These are phyloP conservation scores for Chaetomium globosum DNA, from an alignment of 2,329 filamentous ascomycete species.

Conservation along the genomic window DNA sequence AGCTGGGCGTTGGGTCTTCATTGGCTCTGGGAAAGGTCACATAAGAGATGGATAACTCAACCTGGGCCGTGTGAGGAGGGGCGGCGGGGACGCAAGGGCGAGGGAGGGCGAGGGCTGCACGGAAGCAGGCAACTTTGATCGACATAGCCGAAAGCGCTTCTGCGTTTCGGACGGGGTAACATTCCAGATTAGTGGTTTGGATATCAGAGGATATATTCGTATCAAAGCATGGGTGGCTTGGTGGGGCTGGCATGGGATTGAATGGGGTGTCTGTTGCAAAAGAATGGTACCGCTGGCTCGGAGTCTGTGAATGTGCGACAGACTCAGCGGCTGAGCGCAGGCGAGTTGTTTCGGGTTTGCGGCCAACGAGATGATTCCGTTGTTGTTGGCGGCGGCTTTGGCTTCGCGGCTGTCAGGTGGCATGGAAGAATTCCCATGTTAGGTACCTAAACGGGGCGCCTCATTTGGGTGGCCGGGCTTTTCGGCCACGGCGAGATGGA, in stretches of 20 bases:
- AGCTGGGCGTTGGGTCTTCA: not conserved
- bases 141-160: not conserved
- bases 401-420: not conserved
- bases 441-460: not conserved
- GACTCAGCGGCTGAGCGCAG: conserved; percentile 2
- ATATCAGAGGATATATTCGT: not conserved
- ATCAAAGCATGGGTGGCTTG: not conserved
- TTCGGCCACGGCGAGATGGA: not conserved
- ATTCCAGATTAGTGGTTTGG: not conserved
- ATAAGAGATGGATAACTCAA: not conserved
- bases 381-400: not conserved
- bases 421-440: not conserved
- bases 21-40: not conserved
- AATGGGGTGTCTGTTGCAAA: not conserved
- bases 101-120: not conserved
- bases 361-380: not conserved
- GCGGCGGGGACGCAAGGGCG: too few relatives aligned
- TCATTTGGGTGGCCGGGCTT: not conserved
- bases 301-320: not conserved
- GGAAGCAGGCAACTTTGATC: not conserved
- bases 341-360: not conserved
- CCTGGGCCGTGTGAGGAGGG: not conserved
- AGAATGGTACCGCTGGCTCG: not conserved
- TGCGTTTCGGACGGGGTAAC: not conserved
- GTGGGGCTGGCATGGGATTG: not conserved